Evolutionary conservation across 331 rosid genomes (phyloP).

Genomic region (Acacia concinna): DNA sequence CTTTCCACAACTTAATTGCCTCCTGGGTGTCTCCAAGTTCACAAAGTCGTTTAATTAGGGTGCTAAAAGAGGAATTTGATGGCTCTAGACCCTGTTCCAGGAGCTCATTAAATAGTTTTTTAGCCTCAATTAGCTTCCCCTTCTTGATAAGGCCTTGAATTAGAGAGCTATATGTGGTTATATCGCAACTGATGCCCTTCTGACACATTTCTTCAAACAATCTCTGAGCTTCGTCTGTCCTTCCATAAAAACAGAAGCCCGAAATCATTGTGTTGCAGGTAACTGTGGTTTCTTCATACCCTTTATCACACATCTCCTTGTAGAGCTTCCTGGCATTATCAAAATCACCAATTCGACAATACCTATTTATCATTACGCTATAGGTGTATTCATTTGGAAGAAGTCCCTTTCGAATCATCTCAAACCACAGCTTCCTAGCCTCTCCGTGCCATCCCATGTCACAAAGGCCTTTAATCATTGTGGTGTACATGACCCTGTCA

Average conservation of each 20-base stretch:
- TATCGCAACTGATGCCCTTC: slow-evolving; percentile 48
- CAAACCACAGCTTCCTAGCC: slow-evolving; percentile 77
- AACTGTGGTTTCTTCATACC: slow-evolving; percentile 46
- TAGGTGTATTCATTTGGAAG: slow-evolving; percentile 61
- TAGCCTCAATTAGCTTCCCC: slow-evolving; percentile 46
- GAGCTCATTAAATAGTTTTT: slow-evolving; percentile 41
- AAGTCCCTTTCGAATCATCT: slow-evolving; percentile 69
- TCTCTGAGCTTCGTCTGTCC: slow-evolving; percentile 47
- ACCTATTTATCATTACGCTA: slow-evolving; percentile 54
- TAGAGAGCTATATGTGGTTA: slow-evolving; percentile 52
- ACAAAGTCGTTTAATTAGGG: slow-evolving; percentile 51
- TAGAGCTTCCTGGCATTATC: slow-evolving; percentile 46
- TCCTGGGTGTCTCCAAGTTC: slow-evolving; percentile 41
- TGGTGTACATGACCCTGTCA: slow-evolving; percentile 65
- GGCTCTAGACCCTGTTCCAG: slow-evolving; percentile 52
- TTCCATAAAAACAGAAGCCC: slow-evolving; percentile 57
- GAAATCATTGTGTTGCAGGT: slow-evolving; percentile 52
- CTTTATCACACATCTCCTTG: slow-evolving; percentile 57
- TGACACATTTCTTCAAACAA: slow-evolving; percentile 58
- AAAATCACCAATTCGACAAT: slow-evolving; percentile 45
- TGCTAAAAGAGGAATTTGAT: slow-evolving; percentile 40
- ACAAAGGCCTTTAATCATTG: slow-evolving; percentile 62
- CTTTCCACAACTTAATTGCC: slow-evolving; percentile 56
- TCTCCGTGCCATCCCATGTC: slow-evolving; percentile 44
- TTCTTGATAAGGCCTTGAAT: slow-evolving; percentile 52